Evolutionary conservation across 441 rosid species (phyloP).

Genomic region (Pelargonium cotyledonis): DNA sequence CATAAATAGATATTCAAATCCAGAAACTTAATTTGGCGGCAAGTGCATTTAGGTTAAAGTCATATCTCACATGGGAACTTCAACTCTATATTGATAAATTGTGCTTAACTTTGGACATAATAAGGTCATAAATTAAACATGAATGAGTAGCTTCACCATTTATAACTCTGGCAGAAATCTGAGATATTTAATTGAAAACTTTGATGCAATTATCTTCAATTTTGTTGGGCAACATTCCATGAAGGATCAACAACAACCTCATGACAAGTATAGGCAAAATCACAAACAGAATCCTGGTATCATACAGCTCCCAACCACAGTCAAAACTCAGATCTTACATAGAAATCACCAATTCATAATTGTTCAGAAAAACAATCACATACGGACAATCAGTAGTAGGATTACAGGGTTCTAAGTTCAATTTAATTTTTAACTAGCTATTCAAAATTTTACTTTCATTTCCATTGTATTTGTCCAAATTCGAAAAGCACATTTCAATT

Average conservation of each 20-base stretch:
- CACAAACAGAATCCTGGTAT: neutral
- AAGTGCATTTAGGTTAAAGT: neutral
- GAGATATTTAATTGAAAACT: too few species aligned
- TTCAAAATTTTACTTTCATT: too few species aligned
- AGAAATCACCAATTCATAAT: neutral
- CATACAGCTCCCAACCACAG: neutral
- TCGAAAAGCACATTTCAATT: too few species aligned
- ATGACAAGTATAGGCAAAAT: too few species aligned
- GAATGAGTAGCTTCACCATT: neutral
- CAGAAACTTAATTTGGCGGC: neutral
- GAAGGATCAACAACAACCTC: too few species aligned
- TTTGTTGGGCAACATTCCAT: too few species aligned
- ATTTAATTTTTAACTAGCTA: too few species aligned
- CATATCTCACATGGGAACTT: neutral
- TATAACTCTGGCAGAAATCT: neutral
- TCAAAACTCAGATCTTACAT: neutral
- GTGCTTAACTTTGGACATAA: neutral
- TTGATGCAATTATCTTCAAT: too few species aligned
- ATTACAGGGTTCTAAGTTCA: neutral
- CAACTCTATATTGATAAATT: neutral
- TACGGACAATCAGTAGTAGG: neutral
- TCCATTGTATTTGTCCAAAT: too few species aligned
- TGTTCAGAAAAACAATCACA: neutral
- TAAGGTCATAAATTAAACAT: neutral
- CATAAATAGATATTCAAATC: neutral